These are phyloP conservation scores for Emergomyces pasteurianus DNA, from an alignment of 2,329 filamentous ascomycete genomes.

Conservation along the genomic window DNA sequence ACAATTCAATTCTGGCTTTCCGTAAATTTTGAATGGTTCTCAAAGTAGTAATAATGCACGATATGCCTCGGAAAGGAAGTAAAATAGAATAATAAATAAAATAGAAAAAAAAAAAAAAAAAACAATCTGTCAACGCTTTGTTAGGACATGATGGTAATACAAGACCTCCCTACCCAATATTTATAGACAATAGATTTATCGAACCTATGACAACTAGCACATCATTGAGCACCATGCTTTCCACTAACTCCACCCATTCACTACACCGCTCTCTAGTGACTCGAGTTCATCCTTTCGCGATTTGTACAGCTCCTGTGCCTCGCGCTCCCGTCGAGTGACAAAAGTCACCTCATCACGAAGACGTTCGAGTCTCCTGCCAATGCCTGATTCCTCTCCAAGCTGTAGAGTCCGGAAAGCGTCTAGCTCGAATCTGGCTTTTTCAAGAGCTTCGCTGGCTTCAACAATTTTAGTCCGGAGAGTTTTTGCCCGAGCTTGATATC, in stretches of 20 bases:
- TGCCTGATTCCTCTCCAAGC: slow-evolving; percentile 65
- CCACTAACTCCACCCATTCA: slow-evolving; percentile 28
- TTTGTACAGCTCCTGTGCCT: slow-evolving; percentile 80
- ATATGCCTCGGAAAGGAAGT: background rate
- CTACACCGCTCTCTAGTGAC: slow-evolving; percentile 33
- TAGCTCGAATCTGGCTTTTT: slow-evolving; percentile 59
- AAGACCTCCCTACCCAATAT: background rate
- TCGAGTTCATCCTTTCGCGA: slow-evolving; percentile 66
- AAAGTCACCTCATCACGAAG: slow-evolving; percentile 74
- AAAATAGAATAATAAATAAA: background rate
- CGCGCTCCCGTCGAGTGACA: slow-evolving; percentile 68
- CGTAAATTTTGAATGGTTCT: background rate
- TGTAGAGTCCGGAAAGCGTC: slow-evolving; percentile 64
- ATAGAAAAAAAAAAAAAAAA: background rate
- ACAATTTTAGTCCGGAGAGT: slow-evolving; percentile 66
- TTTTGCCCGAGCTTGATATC: slow-evolving; percentile 79
- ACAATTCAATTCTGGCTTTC: background rate
- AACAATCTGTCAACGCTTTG: background rate
- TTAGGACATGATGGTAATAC: slow-evolving; percentile 2
- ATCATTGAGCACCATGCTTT: background rate
- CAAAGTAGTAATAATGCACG: background rate
- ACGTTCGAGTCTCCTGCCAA: slow-evolving; percentile 58
- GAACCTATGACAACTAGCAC: too few relatives aligned
- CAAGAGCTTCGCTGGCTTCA: slow-evolving; percentile 61
- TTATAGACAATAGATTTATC: background rate